A percentile compares a stretch with the other conserved stretches of the same genome.
Evolutionary conservation across 176 grass and related monocot species (phyloP).

Genomic region (Cenchrus americanus): DNA sequence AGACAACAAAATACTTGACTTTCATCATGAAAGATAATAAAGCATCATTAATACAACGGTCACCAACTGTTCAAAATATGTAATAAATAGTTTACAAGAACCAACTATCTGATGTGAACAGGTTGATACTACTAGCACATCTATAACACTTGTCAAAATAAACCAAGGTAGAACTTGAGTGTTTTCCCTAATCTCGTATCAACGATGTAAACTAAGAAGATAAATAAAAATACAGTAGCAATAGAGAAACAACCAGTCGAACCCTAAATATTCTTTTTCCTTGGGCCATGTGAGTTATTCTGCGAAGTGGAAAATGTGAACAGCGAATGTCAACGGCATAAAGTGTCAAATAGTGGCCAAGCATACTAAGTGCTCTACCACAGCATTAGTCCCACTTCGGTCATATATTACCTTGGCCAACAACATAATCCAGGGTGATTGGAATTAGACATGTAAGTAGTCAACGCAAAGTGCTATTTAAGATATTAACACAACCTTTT

Average conservation of each 20-base stretch:
- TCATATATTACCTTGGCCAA: constrained; percentile 21
- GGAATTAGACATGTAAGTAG: not conserved
- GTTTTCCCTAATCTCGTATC: not conserved
- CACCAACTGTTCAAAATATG: not conserved
- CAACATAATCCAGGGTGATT: constrained; percentile 19
- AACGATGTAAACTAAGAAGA: not conserved
- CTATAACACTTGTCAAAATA: not conserved
- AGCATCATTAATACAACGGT: not conserved
- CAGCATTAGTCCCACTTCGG: constrained; percentile 9
- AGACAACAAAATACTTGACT: not conserved
- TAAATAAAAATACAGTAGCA: not conserved
- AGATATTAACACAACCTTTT: not conserved
- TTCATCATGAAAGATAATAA: constrained; percentile 8
- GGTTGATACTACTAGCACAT: not conserved
- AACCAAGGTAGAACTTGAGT: not conserved
- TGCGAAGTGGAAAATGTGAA: not conserved
- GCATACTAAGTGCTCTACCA: not conserved
- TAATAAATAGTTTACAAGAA: not conserved
- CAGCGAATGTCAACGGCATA: not conserved
- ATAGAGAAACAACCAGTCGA: constrained; percentile 32
- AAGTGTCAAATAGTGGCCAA: not conserved
- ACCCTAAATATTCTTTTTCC: not conserved
- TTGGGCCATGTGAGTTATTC: not conserved
- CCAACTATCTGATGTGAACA: not conserved
- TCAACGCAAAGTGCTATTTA: constrained; percentile 5